Conservation (phyloP, 2,329 filamentous ascomycete species). For the Epichloe sp. region DNA sequence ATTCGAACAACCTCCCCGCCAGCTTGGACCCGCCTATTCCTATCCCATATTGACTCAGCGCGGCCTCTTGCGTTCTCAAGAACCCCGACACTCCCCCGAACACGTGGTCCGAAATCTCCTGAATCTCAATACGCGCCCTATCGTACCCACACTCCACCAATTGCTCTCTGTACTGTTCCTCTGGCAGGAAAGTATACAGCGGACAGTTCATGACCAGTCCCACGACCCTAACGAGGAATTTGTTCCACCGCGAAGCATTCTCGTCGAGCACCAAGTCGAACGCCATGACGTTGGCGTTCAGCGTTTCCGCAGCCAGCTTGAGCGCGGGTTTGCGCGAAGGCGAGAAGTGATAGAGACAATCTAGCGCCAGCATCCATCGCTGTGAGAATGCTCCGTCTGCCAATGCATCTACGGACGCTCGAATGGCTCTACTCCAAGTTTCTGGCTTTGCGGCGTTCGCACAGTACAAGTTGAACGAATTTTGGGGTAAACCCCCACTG, state of each 20-base stretch:
- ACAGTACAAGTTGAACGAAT: constrained; percentile 27
- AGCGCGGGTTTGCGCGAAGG: constrained; percentile 37
- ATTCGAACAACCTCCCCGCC: constrained; percentile 24
- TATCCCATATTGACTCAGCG: constrained; percentile 22
- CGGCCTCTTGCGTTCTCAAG: constrained; percentile 22
- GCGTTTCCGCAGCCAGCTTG: constrained; percentile 22
- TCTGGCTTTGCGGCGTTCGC: constrained; percentile 35
- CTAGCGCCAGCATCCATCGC: constrained; percentile 40
- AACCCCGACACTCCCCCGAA: constrained; percentile 37
- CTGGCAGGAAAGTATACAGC: constrained; percentile 32
- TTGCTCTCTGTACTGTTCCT: constrained; percentile 29
- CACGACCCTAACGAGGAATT: constrained; percentile 25
- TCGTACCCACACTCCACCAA: constrained; percentile 36
- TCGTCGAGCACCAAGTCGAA: constrained; percentile 37
- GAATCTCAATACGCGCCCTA: constrained; percentile 24
- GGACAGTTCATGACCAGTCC: constrained; percentile 36
- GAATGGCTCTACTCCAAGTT: constrained; percentile 22
- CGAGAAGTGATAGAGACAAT: constrained; percentile 43
- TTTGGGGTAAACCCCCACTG: background rate
- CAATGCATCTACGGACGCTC: constrained; percentile 15
- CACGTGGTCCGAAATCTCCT: constrained; percentile 39
- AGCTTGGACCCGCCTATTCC: constrained; percentile 22
- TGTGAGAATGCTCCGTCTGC: constrained; percentile 15
- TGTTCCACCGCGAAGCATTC: constrained; percentile 15
- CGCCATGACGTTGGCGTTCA: constrained; percentile 38